These are phyloP conservation scores for Nemania serpens DNA, from an alignment of 2,329 filamentous ascomycete species.

Conservation along the genomic window DNA sequence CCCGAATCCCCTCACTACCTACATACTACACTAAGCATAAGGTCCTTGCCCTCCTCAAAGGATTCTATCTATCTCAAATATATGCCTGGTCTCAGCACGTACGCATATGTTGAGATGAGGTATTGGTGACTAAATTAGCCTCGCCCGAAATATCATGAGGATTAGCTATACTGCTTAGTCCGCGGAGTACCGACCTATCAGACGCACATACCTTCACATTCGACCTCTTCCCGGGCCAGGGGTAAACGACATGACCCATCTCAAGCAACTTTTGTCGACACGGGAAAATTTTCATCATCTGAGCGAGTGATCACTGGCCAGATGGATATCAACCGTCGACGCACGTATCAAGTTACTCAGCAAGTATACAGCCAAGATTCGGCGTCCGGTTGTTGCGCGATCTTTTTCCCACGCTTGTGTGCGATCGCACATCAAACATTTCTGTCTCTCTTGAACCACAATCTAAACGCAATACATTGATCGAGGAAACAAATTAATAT, in stretches of 20 bases:
- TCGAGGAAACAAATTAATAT: neutral
- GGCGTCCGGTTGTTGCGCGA: neutral
- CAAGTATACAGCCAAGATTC: no score
- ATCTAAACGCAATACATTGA: neutral
- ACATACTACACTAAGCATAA: neutral
- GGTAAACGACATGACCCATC: neutral
- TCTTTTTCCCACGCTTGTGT: neutral
- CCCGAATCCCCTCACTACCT: slow-evolving; percentile 23
- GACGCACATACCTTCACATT: neutral
- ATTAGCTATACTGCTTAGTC: slow-evolving; percentile 13
- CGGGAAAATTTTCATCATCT: slow-evolving; percentile 1
- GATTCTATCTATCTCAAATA: slow-evolving; percentile 26
- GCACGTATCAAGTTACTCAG: neutral
- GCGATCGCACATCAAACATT: neutral
- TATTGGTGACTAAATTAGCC: slow-evolving; percentile 18
- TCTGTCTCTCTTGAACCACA: neutral
- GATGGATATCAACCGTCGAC: neutral
- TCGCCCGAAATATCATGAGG: slow-evolving; percentile 24
- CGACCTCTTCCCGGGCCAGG: neutral
- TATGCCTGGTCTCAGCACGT: slow-evolving; percentile 8
- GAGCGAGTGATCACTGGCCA: neutral
- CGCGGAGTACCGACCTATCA: neutral
- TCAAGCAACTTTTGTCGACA: slow-evolving; percentile 2
- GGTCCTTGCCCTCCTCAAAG: neutral
- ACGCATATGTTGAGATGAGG: neutral